Evolutionary conservation across 495 filamentous ascomycete genomes (phyloP).

Genomic region (Melanomma pulvis-pyrius): DNA sequence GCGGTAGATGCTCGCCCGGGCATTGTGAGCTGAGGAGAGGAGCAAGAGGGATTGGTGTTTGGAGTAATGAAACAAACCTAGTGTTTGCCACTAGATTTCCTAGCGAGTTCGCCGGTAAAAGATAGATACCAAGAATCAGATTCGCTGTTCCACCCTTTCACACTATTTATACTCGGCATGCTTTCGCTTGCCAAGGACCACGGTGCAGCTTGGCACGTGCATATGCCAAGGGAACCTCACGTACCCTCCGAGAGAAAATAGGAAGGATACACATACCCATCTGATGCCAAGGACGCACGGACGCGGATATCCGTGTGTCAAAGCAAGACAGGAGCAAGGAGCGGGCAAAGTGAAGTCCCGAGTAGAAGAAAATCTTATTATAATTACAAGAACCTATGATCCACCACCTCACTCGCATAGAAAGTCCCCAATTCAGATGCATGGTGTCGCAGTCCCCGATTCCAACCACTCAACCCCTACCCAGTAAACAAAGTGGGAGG

Average conservation of each 20-base stretch:
- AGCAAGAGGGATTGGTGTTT: background rate
- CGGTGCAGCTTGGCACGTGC: too few species aligned
- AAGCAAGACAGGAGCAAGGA: background rate
- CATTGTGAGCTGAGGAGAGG: background rate
- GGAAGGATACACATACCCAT: background rate
- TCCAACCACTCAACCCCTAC: background rate
- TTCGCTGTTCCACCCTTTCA: background rate
- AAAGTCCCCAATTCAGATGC: background rate
- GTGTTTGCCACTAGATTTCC: background rate
- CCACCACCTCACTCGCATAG: background rate
- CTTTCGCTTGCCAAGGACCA: too few species aligned
- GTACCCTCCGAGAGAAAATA: too few species aligned
- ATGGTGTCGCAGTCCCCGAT: too few species aligned
- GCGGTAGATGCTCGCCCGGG: constrained; percentile 23
- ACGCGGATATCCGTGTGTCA: background rate
- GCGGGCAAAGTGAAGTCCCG: background rate
- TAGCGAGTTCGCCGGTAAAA: background rate
- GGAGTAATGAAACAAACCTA: background rate
- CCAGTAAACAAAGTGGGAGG: background rate
- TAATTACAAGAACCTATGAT: constrained; percentile 7
- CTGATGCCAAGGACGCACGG: background rate
- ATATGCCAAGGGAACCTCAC: too few species aligned
- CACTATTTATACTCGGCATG: too few species aligned
- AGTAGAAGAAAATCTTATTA: background rate
- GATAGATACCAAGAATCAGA: background rate